phyloP scores from a whole-genome alignment of 1,139 yeast genomes.

The Pneumocystis murina region DNA sequence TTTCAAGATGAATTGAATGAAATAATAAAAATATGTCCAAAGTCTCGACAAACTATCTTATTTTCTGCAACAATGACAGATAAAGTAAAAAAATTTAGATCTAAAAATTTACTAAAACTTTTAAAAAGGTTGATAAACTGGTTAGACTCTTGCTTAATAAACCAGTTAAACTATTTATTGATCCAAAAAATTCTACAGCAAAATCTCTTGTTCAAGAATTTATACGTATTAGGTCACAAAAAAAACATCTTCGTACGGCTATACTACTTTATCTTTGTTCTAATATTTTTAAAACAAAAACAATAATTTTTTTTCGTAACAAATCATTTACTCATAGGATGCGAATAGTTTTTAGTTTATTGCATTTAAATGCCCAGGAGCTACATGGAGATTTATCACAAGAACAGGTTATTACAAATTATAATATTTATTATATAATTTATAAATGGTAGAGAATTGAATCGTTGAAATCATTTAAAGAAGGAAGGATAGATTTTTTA shows the following conservation, averaged over 20 bases:
- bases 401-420: conserved; percentile 38
- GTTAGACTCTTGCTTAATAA: conserved; percentile 72
- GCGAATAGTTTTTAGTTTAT: conserved; percentile 67
- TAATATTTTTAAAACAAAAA: conserved; percentile 54
- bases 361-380: conserved; percentile 81
- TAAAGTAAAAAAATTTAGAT: conserved; percentile 29
- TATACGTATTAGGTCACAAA: conserved; percentile 69
- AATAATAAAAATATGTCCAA: conserved; percentile 71
- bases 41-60: conserved; percentile 79
- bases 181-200: conserved; percentile 91
- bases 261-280: conserved; percentile 34
- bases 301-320: conserved; percentile 79
- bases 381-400: conserved; percentile 88
- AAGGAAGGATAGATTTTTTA: conserved; percentile 66
- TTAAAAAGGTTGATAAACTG: conserved; percentile 31
- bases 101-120: neutral
- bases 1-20: conserved; percentile 90
- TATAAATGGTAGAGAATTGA: conserved; percentile 38
- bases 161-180: conserved; percentile 90
- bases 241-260: conserved; percentile 74
- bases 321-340: conserved; percentile 81
- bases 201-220: conserved; percentile 78
- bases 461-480: conserved; percentile 69
- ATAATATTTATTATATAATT: neutral
- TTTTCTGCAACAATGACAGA: conserved; percentile 97